Evolutionary conservation across 2,329 filamentous ascomycete genomes (phyloP).

Genomic region (Aspergillus neoniger): DNA sequence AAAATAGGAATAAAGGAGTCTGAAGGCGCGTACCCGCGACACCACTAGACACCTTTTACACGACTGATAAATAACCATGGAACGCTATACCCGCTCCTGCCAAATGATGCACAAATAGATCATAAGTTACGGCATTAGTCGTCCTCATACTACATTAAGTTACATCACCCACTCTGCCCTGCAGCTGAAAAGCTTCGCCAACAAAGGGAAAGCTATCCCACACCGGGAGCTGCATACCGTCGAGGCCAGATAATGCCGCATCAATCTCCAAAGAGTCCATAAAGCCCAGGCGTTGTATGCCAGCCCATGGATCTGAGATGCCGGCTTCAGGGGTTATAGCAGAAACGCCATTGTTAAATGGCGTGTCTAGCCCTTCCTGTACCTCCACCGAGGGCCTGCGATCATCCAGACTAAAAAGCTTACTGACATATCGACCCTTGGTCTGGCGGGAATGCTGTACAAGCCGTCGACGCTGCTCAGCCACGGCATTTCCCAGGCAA

Average conservation of each 20-base stretch:
- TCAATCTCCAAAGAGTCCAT: conserved; percentile 22
- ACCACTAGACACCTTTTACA: too few species aligned
- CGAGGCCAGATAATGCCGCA: conserved; percentile 31
- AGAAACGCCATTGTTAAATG: conserved; percentile 3
- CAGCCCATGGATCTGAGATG: conserved; percentile 20
- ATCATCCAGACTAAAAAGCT: conserved; percentile 37
- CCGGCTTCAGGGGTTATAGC: conserved; percentile 10
- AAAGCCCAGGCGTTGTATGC: neutral
- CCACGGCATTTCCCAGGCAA: conserved; percentile 49
- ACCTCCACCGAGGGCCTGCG: conserved; percentile 13
- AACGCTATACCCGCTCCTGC: neutral
- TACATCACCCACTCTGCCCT: neutral
- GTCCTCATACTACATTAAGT: neutral
- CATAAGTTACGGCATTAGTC: neutral
- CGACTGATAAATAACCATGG: too few species aligned
- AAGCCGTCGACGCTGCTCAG: conserved; percentile 42
- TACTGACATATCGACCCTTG: conserved; percentile 39
- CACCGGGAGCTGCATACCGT: conserved; percentile 37
- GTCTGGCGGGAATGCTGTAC: conserved; percentile 29
- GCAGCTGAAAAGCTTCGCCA: conserved; percentile 18
- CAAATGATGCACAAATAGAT: neutral
- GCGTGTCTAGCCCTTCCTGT: conserved; percentile 6
- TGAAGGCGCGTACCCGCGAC: too few species aligned
- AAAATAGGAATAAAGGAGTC: too few species aligned
- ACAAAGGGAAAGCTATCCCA: conserved; percentile 42